Percentiles rank a stretch among this genome's conserved stretches.
Evolutionary conservation across 2,329 filamentous ascomycete species (phyloP).

Genomic region (Rhinocladiella mackenziei): DNA sequence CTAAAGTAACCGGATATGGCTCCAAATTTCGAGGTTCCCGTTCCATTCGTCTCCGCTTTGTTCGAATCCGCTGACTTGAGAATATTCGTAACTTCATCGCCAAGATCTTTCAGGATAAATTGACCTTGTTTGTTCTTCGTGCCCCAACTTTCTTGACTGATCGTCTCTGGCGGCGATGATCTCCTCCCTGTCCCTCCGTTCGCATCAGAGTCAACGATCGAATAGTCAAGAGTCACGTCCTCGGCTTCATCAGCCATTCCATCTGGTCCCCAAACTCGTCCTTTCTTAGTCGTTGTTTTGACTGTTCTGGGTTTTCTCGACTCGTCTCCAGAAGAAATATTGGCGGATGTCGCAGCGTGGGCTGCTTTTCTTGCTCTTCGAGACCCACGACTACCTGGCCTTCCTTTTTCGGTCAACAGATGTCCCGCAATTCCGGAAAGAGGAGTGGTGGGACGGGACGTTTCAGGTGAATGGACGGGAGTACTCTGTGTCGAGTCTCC

Average conservation of each 20-base stretch:
- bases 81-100: conserved; percentile 89
- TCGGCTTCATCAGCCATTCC: conserved; percentile 80
- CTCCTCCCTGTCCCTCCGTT: conserved; percentile 37
- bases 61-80: conserved; percentile 73
- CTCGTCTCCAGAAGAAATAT: conserved; percentile 81
- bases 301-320: conserved; percentile 56
- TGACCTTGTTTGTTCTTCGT: conserved; percentile 80
- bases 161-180: conserved; percentile 63
- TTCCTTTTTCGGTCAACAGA: conserved; percentile 67
- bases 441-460: conserved; percentile 76
- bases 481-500: conserved; percentile 62
- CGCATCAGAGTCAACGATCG: conserved; percentile 53
- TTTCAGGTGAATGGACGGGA: conserved; percentile 66
- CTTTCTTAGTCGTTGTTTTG: conserved; percentile 66
- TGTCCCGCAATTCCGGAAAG: conserved; percentile 54
- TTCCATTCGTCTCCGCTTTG: conserved; percentile 45
- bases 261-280: conserved; percentile 87
- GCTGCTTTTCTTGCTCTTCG: conserved; percentile 70
- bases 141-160: conserved; percentile 79
- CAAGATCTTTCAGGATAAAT: conserved; percentile 88
- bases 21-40: conserved; percentile 67
- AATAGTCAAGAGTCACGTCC: conserved; percentile 83
- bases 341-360: conserved; percentile 57
- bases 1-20: conserved; percentile 85
- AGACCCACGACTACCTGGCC: conserved; percentile 72